Base-by-base conservation (phyloP, 208 protist genomes). In the Leishmania martiniquensis region DNA sequence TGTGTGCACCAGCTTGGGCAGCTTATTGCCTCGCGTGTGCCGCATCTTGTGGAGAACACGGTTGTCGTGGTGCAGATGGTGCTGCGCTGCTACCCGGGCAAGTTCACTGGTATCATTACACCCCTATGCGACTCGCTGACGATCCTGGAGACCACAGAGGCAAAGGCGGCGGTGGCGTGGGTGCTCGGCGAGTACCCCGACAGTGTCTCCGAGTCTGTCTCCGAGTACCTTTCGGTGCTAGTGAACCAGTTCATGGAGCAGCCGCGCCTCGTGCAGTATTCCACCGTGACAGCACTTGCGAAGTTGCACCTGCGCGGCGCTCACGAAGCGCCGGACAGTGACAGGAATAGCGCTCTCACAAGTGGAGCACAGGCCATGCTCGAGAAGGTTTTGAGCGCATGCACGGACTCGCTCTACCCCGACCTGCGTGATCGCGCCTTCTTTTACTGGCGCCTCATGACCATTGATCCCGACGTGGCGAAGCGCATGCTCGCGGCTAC, bases 401-500 rank as follows among this genome's bases (percentile, higher is more conserved):
- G 91, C n/a, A 98, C 91, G 62, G 88, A 97, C 60, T 93, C 87
- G 22, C 95, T 97, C 59, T 91, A 98, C 65, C 98, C 99, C 45
- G 99, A 99, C 93, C 84, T 99, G 10, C 90, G 99, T 44, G 99
- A 99, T 88, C 95, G 99, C 67, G 98, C 98, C 49, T 99, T 98
- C 86, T 96, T 99, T 63, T 99, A 99, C 85, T 99, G 98, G 98
- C 87, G 99, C 57, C 88, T 99, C 39, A 91, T 99, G 6, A 95
- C 95, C 13, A 90, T 83, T 5, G 97, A 99, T 85, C 88, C 91
- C 25, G 89, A 93, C 45, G 95, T 93, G 52, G 98, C 98, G 20
- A 98, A 98, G 83, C 81, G 66, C 65, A 87, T 98, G 60, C 84
- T 99, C 42, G 54, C 63, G 25, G 69, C 52, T 12, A 57, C 73